phyloP scores from a whole-genome alignment of 805 yeast genomes.

The Lachancea lanzarotensis region DNA sequence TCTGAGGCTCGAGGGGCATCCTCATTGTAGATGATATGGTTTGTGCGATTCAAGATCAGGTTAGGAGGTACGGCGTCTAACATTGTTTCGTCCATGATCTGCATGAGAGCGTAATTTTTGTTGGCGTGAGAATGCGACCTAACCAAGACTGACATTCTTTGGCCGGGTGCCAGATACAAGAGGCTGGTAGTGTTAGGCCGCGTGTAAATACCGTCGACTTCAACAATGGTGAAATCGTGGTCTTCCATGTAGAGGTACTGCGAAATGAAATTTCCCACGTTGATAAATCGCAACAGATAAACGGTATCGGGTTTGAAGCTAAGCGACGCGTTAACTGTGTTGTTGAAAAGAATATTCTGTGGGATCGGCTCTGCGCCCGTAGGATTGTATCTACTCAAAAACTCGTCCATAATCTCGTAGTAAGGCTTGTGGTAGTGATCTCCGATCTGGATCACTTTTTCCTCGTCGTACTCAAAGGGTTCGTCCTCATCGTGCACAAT shows the following conservation, averaged over 20 bases:
- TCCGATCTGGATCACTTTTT: constrained; percentile 46
- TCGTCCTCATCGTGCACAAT: constrained; percentile 51
- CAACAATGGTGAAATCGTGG: constrained; percentile 65
- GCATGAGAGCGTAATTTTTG: constrained; percentile 55
- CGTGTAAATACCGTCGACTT: constrained; percentile 66
- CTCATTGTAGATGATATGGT: constrained; percentile 47
- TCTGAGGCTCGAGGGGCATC: constrained; percentile 26
- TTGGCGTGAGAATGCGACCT: constrained; percentile 42
- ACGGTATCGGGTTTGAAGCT: constrained; percentile 53
- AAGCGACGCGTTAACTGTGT: constrained; percentile 51
- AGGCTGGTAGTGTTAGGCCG: constrained; percentile 50
- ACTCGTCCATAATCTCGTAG: constrained; percentile 39
- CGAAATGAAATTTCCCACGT: constrained; percentile 67
- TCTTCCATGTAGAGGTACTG: constrained; percentile 64
- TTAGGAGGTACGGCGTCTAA: constrained; percentile 61
- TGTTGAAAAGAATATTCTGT: constrained; percentile 57
- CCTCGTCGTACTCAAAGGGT: constrained; percentile 60
- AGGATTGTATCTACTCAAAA: constrained; percentile 63
- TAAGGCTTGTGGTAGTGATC: constrained; percentile 61
- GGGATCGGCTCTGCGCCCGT: constrained; percentile 85
- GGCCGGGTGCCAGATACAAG: constrained; percentile 70
- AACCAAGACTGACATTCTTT: constrained; percentile 66
- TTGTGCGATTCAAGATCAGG: constrained; percentile 48
- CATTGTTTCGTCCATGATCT: constrained; percentile 58
- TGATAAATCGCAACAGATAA: constrained; percentile 56